Base-by-base conservation (phyloP, 352 stramenopile species). In the Phytophthora hibernalis region DNA sequence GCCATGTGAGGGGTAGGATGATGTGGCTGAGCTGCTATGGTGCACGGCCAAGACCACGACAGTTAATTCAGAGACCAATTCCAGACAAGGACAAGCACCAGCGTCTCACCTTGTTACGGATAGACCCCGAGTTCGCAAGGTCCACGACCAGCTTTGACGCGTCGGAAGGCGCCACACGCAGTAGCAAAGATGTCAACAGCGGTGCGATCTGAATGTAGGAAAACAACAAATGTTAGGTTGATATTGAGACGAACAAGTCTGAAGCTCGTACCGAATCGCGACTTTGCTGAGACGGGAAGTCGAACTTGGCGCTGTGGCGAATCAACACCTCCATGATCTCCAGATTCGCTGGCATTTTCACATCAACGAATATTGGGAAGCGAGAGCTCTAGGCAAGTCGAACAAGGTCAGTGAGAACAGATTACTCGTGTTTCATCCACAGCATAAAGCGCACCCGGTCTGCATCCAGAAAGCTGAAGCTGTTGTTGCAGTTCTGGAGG, bases 261-360 rank as follows among this genome's bases (percentile, higher is more conserved):
- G 24, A 6, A 28, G 24, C 24, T 28, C 40, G 55, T 61, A 71
- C 56, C 42, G 63, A 47, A 12, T 71, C 55, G 13, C 56, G 50
- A 13, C 63, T 71, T 22, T 57, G 50, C 3, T 15, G 43, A 0
- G 63, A 50, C 28, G 63, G 63, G 56, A 71, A 71, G 20, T 66
- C 49, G 40, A 71, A 67, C 16, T 57, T 67, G 33, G 63, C 63
- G 12, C 44, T 49, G 44, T 71, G 55, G n/a, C 56, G 63, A 18
- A 71, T 62, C 31, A 71, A 7, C 7, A 71, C 63, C 20, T 67
- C 55, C 56, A 71, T 66, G 24, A 71, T 53, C 20, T 71, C 63
- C 42, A 58, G 24, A 18, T 66, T 56, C 24, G 35, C 55, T 1
- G 43, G 55, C 26, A 59, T 54, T 50, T 66, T 58, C 15, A 57